Evolutionary conservation across 1,139 yeast species (phyloP).

Genomic region (Suhomyces maxii): DNA sequence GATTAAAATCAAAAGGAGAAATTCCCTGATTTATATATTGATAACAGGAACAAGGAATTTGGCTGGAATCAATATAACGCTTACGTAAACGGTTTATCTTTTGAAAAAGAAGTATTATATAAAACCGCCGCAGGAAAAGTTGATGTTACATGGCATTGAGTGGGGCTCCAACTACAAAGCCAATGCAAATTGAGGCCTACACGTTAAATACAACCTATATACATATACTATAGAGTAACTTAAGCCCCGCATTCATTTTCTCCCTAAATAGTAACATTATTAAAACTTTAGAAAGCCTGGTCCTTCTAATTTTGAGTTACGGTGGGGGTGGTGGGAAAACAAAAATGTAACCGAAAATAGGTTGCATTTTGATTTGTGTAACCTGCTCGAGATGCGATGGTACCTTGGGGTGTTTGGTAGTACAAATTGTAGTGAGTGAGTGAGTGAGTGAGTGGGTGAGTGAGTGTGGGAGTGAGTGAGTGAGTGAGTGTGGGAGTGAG

Average conservation of each 20-base stretch:
- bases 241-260: not conserved
- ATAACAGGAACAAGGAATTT: not conserved
- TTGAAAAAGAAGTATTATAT: not conserved
- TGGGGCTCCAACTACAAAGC: not conserved
- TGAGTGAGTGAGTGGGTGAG: not conserved
- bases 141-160: constrained; percentile 12
- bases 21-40: not conserved
- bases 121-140: not conserved
- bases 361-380: not conserved
- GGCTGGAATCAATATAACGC: not conserved
- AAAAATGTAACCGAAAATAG: not conserved
- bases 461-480: no score
- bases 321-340: not conserved
- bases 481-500: no score
- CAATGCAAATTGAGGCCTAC: not conserved
- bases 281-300: not conserved
- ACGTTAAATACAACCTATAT: not conserved
- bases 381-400: not conserved
- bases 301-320: not conserved
- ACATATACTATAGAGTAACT: no score
- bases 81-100: constrained; percentile 8
- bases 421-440: not conserved
- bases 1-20: not conserved
- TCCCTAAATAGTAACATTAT: not conserved
- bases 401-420: not conserved